Percentiles rank a stretch among this genome's conserved stretches.
phyloP scores from a whole-genome alignment of 768 basidiomycete genomes.

The Agrocybe chaxingu region DNA sequence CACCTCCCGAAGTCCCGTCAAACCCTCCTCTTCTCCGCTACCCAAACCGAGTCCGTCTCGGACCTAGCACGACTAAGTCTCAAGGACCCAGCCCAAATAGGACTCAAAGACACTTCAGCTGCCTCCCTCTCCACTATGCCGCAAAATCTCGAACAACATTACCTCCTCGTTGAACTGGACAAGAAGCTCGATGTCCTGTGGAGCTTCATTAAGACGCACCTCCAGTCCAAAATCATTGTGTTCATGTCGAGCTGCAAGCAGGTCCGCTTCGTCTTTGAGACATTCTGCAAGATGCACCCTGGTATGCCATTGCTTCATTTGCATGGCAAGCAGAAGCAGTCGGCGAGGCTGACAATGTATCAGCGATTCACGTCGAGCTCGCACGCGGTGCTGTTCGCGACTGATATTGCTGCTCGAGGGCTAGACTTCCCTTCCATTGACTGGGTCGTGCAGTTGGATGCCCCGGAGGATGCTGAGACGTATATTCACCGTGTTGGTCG shows the following conservation, averaged over 20 bases:
- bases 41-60: conserved; percentile 85
- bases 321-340: conserved; percentile 96
- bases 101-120: conserved; percentile 44
- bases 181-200: conserved; percentile 89
- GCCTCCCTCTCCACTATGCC: conserved; percentile 61
- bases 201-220: conserved; percentile 92
- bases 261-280: conserved; percentile 94
- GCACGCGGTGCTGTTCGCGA: conserved; percentile 88
- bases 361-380: conserved; percentile 77
- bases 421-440: conserved; percentile 95
- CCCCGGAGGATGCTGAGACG: conserved; percentile 95
- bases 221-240: conserved; percentile 87
- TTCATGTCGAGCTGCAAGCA: conserved; percentile 96
- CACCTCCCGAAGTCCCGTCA: conserved; percentile 91
- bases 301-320: conserved; percentile 90
- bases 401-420: conserved; percentile 94
- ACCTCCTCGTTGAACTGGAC: conserved; percentile 79
- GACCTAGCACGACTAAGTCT: conserved; percentile 91
- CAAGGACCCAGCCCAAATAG: conserved; percentile 74
- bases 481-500: conserved; percentile 97
- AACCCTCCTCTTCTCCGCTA: conserved; percentile 95
- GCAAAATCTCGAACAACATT: conserved; percentile 81
- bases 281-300: conserved; percentile 93
- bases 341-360: conserved; percentile 81
- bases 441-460: conserved; percentile 96